Percentiles rank a stretch among this genome's conserved stretches.
Evolutionary conservation across 1,284 basidiomycete species (phyloP).

Genomic region (Rhodotorula sp.): DNA sequence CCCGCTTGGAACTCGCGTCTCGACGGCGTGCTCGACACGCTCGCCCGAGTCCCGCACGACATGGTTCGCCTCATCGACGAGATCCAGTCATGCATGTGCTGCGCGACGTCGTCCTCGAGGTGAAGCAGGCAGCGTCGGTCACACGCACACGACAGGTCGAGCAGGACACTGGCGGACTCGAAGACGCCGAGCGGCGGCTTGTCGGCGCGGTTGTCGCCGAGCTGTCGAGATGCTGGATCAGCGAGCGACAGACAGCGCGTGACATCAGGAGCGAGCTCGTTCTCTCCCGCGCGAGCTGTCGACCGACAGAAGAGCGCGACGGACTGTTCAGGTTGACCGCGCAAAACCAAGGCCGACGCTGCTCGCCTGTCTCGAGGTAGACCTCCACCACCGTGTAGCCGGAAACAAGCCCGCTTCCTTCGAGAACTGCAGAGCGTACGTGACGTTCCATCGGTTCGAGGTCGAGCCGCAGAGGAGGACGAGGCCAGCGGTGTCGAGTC

Average conservation of each 20-base stretch:
- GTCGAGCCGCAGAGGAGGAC: slow-evolving; percentile 17
- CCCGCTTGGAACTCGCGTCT: neutral
- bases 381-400: slow-evolving; percentile 19
- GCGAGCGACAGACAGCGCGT: neutral
- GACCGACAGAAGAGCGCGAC: neutral
- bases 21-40: neutral
- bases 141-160: slow-evolving; percentile 26
- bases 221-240: neutral
- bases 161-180: slow-evolving; percentile 24
- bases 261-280: too few relatives aligned
- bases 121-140: slow-evolving; percentile 15
- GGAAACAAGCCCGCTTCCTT: slow-evolving; percentile 15
- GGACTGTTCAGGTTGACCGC: slow-evolving; percentile 34
- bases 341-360: slow-evolving; percentile 28
- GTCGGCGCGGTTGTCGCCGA: slow-evolving; percentile 11
- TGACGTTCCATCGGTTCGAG: slow-evolving; percentile 30
- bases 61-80: slow-evolving; percentile 7
- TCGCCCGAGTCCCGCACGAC: too few relatives aligned
- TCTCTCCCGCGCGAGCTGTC: neutral
- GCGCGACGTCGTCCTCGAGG: slow-evolving; percentile 27
- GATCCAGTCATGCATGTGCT: slow-evolving; percentile 30
- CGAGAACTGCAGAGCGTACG: slow-evolving; percentile 16
- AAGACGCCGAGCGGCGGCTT: slow-evolving; percentile 20
- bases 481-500: slow-evolving; percentile 23
- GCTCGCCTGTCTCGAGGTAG: slow-evolving; percentile 18